Evolutionary conservation across 495 filamentous ascomycete genomes (phyloP), one percentile per base, ranked within the genome.

Genomic region (Penicillium daleae): DNA sequence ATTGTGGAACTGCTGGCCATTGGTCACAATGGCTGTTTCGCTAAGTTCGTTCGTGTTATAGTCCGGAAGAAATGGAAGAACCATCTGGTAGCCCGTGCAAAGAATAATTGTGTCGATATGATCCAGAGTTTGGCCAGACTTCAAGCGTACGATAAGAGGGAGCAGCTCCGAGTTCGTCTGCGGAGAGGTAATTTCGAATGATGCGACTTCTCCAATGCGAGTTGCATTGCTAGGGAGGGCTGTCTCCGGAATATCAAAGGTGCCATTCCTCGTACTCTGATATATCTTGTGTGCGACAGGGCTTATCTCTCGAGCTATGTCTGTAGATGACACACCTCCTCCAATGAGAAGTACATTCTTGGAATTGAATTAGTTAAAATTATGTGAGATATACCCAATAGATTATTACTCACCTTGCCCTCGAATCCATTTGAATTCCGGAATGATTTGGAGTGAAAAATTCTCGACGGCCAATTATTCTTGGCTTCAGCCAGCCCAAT

Each of bases 1-100:
- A 65, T 91, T 90, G 67, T 90, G 87, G n/a, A 87, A 67, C 66
- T 86, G 86, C 3, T 76, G 81, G 0, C 88, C 88, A 57, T 89
- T 84, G 0, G 88, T 89, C 1, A 90, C 81, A 4, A 91, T 67
- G 0, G 83, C 69, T 4, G 70, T 78, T 3, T 85, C 79, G 48
- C 76, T 72, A 0, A 86, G 80, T 1, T 81, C 63, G 6, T 74
- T 62, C 0, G 66, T 55, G 8, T 85, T 83, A 15, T 83, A 72
- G 4, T 78, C 73, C 1, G 67, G 69, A 0, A 90, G 73, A 48
- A 88, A 89, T 0, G 87, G 87, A 3, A 89, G 76, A 2, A 78
- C 78, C 50, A 85, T 83, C 53, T 85, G 83, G 65, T 90, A 90
- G 5, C 88, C 88, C 1, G 87, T 90, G n/a, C 84, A 86, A 9